phyloP scores from a whole-genome alignment of 176 grass and related monocot genomes.

The Tuctoria greenei region DNA sequence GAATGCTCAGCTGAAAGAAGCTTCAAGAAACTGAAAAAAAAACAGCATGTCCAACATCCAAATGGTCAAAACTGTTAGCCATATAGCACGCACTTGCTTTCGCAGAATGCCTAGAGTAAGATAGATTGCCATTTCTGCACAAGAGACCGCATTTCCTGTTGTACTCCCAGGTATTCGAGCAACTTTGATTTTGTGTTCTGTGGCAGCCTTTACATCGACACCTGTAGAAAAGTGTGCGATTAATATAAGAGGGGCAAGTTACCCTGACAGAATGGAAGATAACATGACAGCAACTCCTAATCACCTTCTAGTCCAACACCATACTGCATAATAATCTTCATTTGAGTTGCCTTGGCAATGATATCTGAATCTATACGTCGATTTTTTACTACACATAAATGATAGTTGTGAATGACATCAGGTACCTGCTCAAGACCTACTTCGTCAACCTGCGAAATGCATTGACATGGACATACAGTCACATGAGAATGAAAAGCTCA shows the following conservation, averaged over 20 bases:
- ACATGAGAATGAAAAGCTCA: too few relatives aligned
- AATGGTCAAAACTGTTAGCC: too few relatives aligned
- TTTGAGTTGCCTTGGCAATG: conserved; percentile 76
- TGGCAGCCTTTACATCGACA: conserved; percentile 81
- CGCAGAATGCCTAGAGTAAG: conserved; percentile 72
- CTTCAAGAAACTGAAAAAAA: too few relatives aligned
- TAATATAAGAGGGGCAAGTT: conserved; percentile 18
- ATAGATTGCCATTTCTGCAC: conserved; percentile 91
- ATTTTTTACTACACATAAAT: conserved; percentile 84
- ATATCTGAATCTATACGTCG: conserved; percentile 53
- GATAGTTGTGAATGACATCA: conserved; percentile 75
- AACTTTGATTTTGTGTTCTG: conserved; percentile 81
- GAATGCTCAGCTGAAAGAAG: not conserved
- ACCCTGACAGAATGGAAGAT: not conserved
- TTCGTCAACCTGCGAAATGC: conserved; percentile 65
- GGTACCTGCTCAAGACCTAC: conserved; percentile 71
- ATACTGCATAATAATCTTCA: conserved; percentile 94
- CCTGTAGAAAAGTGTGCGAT: conserved; percentile 42
- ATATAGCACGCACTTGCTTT: conserved; percentile 66
- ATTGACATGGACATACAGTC: not conserved
- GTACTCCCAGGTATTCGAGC: conserved; percentile 79
- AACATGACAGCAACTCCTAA: conserved; percentile 14
- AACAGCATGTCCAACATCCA: too few relatives aligned
- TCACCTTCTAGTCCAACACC: conserved; percentile 94
- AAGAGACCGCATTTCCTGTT: conserved; percentile 80